phyloP scores from a whole-genome alignment of 768 basidiomycete genomes.

The Termitomyces sp. region DNA sequence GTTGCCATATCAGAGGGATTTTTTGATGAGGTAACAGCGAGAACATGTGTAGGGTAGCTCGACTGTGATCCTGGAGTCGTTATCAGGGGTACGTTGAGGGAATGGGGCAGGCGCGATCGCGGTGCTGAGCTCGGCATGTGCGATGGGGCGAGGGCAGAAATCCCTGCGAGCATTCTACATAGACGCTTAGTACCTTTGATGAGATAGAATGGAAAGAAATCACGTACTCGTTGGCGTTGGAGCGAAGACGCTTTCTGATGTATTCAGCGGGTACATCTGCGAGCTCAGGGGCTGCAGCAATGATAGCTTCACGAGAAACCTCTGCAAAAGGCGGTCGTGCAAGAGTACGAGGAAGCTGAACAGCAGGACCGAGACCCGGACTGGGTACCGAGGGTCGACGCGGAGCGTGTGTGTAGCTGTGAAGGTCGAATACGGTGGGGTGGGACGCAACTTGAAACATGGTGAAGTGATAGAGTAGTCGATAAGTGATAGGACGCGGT shows the following conservation, averaged over 20 bases:
- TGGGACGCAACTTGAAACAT: slow-evolving; percentile 54
- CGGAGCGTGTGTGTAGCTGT: slow-evolving; percentile 34
- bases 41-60: slow-evolving; percentile 52
- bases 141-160: slow-evolving; percentile 49
- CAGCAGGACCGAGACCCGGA: slow-evolving; percentile 25
- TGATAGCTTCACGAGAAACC: slow-evolving; percentile 56
- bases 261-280: slow-evolving; percentile 65
- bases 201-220: slow-evolving; percentile 15
- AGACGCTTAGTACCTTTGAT: slow-evolving; percentile 14
- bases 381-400: slow-evolving; percentile 22
- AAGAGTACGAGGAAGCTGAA: slow-evolving; percentile 75
- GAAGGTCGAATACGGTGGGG: slow-evolving; percentile 37
- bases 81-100: slow-evolving; percentile 50
- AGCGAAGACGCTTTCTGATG: slow-evolving; percentile 58
- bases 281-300: slow-evolving; percentile 68
- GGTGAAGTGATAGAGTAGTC: slow-evolving; percentile 9
- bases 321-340: slow-evolving; percentile 59
- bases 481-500: neutral
- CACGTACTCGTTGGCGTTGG: slow-evolving; percentile 43
- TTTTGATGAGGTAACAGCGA: slow-evolving; percentile 54
- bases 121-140: slow-evolving; percentile 67
- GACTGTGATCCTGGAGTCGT: slow-evolving; percentile 26
- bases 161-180: slow-evolving; percentile 53
- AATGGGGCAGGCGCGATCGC: slow-evolving; percentile 57
- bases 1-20: slow-evolving; percentile 41